Conservation (phyloP, 2,329 filamentous ascomycete genomes). For the Trichoderma atrobrunneum region DNA sequence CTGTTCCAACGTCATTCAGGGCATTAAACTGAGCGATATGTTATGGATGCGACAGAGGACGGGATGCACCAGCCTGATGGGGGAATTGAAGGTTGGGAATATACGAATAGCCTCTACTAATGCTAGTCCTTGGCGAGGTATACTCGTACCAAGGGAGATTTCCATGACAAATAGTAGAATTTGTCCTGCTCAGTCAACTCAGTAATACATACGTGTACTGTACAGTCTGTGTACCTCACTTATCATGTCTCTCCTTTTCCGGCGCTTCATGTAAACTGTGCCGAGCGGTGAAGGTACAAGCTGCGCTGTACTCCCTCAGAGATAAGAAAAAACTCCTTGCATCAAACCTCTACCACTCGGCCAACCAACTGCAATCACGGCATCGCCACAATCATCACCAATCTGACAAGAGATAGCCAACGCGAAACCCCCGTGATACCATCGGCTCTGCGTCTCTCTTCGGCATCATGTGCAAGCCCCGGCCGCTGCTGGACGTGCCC, state of each 20-base stretch:
- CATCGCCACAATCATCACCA: background rate
- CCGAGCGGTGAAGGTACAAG: background rate
- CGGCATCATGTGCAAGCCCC: conserved; percentile 5
- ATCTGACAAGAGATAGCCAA: background rate
- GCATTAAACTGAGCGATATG: background rate
- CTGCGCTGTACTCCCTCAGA: background rate
- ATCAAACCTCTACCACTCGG: background rate
- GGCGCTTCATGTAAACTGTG: background rate
- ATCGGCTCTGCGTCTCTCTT: background rate
- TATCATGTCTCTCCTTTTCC: background rate
- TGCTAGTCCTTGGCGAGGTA: background rate
- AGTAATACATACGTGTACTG: background rate
- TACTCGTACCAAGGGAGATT: background rate
- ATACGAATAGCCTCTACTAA: background rate
- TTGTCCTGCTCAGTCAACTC: background rate
- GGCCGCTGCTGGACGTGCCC: conserved; percentile 6
- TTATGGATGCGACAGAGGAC: background rate
- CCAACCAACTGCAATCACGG: background rate
- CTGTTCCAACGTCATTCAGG: conserved; percentile 7
- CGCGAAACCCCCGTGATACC: background rate
- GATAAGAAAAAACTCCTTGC: background rate
- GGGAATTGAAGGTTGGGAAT: background rate
- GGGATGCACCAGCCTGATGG: background rate
- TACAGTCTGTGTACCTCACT: background rate
- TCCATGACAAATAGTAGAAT: background rate